Base-by-base conservation (phyloP, 2,329 filamentous ascomycete species). In the Bisporella sp. region DNA sequence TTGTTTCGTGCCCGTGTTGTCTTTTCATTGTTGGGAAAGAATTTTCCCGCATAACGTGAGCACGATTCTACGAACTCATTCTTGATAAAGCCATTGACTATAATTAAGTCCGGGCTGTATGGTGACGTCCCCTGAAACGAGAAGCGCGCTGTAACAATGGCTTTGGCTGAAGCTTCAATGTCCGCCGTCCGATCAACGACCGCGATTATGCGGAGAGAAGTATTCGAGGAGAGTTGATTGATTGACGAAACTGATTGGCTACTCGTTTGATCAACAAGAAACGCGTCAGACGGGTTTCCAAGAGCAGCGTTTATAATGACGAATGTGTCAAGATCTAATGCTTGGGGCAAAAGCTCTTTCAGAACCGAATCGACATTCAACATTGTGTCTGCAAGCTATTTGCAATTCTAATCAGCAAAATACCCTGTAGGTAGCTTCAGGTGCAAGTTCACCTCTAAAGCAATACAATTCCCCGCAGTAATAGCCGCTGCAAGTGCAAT, bases 121-220 rank as follows among this genome's bases (percentile, higher is more conserved):
- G 79, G 72, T 1, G 80, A 83, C 2, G 64, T 69, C 2, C 80
- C 80, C 1, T 74, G 69, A 31, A 81, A 78, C 11, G 67, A 66
- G 57, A 83, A 78, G 2, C 79, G 70, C 1, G 81, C 78, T 0
- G 66, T 68, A 1, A 77, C 71, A 1, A 85, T 67, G 2, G 72
- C 69, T 49, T 71, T 66, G 1, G 81, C 81, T 0, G 82, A 79
- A 3, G 64, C 58, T 5, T 70, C 61, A 1, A 84, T 54, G 54
- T 83, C 69, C 8, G 78, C 78, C 2, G 76, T 78, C 21, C 82
- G 71, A 59, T 85, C 81, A 1, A 85, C 79, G 0, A 86, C 61
- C 1, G 79, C 80, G 4, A 84, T 63, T 2, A 69, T 68, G 9
- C 7, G 63, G 59, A 2, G 50, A 29, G 72, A 60, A 49, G 69